phyloP scores from a whole-genome alignment of 805 yeast genomes.

The Ogataea corticis region DNA sequence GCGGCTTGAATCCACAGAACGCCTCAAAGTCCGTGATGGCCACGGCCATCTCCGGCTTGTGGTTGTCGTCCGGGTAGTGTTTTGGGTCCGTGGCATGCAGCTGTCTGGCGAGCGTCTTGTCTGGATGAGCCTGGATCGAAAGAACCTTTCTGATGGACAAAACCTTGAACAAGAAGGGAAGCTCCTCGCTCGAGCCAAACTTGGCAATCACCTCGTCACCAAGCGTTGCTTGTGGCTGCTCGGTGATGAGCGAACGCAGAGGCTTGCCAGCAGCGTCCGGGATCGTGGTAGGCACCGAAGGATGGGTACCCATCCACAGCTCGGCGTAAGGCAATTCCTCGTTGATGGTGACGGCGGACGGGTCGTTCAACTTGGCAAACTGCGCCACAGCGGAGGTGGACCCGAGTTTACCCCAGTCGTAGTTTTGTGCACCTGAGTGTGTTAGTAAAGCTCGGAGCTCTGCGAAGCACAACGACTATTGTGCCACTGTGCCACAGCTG shows the following conservation, averaged over 20 bases:
- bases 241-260: slow-evolving; percentile 66
- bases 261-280: slow-evolving; percentile 50
- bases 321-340: slow-evolving; percentile 91
- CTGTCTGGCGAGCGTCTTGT: slow-evolving; percentile 75
- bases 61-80: slow-evolving; percentile 96
- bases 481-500: too few species aligned
- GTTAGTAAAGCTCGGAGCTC: too few species aligned
- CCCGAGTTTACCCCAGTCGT: slow-evolving; percentile 68
- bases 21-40: slow-evolving; percentile 97
- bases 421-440: slow-evolving; percentile 36
- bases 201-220: slow-evolving; percentile 59
- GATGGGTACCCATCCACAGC: slow-evolving; percentile 99
- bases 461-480: too few species aligned
- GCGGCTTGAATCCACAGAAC: slow-evolving; percentile 96
- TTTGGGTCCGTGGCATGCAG: slow-evolving; percentile 83
- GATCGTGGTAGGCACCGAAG: slow-evolving; percentile 77
- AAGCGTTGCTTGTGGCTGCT: slow-evolving; percentile 57
- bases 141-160: slow-evolving; percentile 90
- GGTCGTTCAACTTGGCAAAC: slow-evolving; percentile 73
- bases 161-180: slow-evolving; percentile 94
- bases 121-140: slow-evolving; percentile 97
- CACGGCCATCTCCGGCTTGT: slow-evolving; percentile 99
- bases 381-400: slow-evolving; percentile 83
- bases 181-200: slow-evolving; percentile 67
- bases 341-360: slow-evolving; percentile 54